Evolutionary conservation across 345 rosid species (phyloP).

Genomic region (Salix koriyanagi): DNA sequence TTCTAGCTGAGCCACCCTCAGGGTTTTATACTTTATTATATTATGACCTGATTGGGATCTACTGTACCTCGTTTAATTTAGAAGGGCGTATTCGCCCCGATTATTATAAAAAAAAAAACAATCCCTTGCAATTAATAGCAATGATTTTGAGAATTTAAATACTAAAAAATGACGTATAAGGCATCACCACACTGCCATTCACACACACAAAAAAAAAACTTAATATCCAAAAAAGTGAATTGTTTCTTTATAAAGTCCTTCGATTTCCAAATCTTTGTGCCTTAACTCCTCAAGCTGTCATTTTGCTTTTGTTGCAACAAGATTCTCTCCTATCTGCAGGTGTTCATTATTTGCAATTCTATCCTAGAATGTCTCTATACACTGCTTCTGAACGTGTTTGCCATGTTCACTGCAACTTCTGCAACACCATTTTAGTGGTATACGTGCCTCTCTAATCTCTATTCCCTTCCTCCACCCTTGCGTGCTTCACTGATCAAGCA

Average conservation of each 20-base stretch:
- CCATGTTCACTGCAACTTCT: no score
- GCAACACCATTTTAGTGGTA: slow-evolving; percentile 58
- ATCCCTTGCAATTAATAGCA: background rate
- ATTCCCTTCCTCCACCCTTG: no score
- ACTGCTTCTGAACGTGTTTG: no score
- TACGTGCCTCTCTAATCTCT: background rate
- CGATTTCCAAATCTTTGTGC: background rate
- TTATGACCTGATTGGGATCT: no score
- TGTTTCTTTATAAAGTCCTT: background rate
- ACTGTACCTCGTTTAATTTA: no score
- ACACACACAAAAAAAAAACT: background rate
- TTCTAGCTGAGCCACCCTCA: no score
- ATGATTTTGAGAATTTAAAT: background rate
- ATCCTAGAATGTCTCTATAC: slow-evolving; percentile 49
- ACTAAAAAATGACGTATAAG: background rate
- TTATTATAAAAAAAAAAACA: no score
- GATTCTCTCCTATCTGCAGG: background rate
- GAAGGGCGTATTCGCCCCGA: no score
- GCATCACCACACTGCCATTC: background rate
- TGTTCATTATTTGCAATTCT: background rate
- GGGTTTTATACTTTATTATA: no score
- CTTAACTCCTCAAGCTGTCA: background rate
- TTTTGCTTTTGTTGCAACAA: background rate
- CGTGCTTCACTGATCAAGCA: no score
- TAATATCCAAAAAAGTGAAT: background rate